Evolutionary conservation across 139 green algal genomes (phyloP), one percentile per base, ranked within the genome.

Genomic region (Coelastrella sp.): DNA sequence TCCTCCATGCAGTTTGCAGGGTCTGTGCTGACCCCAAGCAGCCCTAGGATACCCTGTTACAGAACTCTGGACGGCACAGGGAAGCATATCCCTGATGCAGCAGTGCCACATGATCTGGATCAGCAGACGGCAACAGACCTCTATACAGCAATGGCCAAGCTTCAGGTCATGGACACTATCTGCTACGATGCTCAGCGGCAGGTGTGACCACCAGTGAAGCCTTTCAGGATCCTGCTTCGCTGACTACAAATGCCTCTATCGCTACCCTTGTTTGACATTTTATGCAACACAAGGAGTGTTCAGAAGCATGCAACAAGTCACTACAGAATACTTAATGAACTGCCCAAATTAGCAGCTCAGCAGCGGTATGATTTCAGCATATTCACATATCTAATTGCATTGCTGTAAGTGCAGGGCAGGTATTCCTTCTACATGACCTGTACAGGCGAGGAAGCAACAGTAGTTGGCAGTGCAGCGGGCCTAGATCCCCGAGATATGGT

Each of bases 101-200:
- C 89, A 0, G 60, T 95, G 11, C 92, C 93, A 10, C 91, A 96
- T 80, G 82, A 91, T 0, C 61, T 96, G 19, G 7, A 89, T 20
- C 56, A 95, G 60, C 85, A 88, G 3, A 59, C 83, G 17, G 91
- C 91, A 3, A 60, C 90, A 4, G 47, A 58, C 2, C 92, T 96
- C 56, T 97, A 96, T 81, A 77, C 20, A 23, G 78, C 90, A 4
- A 89, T 86, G 71, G 65, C 84, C 56, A 68, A 78, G 23, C 76
- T 87, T 80, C 89, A 89, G 78, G 95, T 92, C 7, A 96, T 98
- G 92, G 97, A 99, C 93, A 94, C 90, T 0, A 88, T 99, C 0
- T 99, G 98, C 84, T 99, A 98, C 74, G 97, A 99, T 77, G 96
- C 98, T n/a, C 98, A 99, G 93, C 88, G 98, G 7, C 98, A 99